phyloP scores from a whole-genome alignment of 371 early-diverging fungal species.

The Furculomyces boomerangus region DNA sequence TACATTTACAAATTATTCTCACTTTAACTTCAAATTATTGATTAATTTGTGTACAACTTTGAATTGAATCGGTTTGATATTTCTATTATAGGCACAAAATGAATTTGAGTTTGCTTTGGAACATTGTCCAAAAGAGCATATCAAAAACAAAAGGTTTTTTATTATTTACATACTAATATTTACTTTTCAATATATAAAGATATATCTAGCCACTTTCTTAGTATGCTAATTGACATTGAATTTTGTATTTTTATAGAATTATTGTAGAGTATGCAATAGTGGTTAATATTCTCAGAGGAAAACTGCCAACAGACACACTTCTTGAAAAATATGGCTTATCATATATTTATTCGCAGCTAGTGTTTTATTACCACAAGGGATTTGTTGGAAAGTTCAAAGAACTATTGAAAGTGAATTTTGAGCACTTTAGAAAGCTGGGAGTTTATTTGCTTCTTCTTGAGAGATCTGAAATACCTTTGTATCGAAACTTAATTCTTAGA shows the following conservation, averaged over 20 bases:
- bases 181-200: background rate
- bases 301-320: background rate
- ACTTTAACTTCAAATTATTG: background rate
- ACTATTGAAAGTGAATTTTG: background rate
- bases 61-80: slow-evolving; percentile 26
- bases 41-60: background rate
- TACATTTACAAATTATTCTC: slow-evolving; percentile 41
- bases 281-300: background rate
- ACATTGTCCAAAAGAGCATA: slow-evolving; percentile 30
- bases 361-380: background rate
- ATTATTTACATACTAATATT: background rate
- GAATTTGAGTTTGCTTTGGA: slow-evolving; percentile 51
- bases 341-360: background rate
- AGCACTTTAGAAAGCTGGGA: background rate
- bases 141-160: slow-evolving; percentile 4
- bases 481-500: slow-evolving; percentile 34
- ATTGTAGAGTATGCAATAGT: background rate
- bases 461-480: slow-evolving; percentile 30
- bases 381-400: background rate
- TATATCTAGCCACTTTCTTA: background rate
- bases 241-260: background rate
- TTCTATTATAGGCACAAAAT: slow-evolving; percentile 51
- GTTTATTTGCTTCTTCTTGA: slow-evolving; percentile 24
- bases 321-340: background rate
- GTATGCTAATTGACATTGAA: background rate